Percentiles rank a stretch among this genome's conserved stretches.
These are phyloP conservation scores for Purpureocillium takamizusanense DNA, from an alignment of 2,329 filamentous ascomycete genomes.

Conservation along the genomic window DNA sequence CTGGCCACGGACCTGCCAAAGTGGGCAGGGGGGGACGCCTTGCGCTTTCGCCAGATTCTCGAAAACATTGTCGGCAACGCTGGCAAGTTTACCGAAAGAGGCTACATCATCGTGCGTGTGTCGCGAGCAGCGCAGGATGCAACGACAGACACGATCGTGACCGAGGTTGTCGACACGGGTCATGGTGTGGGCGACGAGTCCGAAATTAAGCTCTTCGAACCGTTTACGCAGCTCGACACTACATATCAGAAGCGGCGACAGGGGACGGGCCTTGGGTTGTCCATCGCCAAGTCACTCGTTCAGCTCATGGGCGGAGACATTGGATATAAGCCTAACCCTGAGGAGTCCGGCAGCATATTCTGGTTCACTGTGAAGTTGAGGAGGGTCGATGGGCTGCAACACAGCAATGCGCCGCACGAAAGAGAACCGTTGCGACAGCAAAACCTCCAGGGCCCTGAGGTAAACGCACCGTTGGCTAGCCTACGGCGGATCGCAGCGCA, in stretches of 20 bases:
- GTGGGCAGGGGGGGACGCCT: slow-evolving; percentile 44
- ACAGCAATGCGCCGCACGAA: slow-evolving; percentile 5
- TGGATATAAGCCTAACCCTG: slow-evolving; percentile 31
- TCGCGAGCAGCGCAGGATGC: slow-evolving; percentile 30
- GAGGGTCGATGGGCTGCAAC: slow-evolving; percentile 20
- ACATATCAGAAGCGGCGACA: slow-evolving; percentile 43
- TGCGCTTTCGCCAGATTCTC: slow-evolving; percentile 53
- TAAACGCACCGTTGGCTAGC: slow-evolving; percentile 8
- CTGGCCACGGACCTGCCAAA: slow-evolving; percentile 38
- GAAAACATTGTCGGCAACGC: slow-evolving; percentile 54
- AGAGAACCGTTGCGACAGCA: slow-evolving; percentile 2
- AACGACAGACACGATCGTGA: slow-evolving; percentile 34
- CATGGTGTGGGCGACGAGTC: slow-evolving; percentile 40
- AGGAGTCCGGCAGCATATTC: slow-evolving; percentile 38
- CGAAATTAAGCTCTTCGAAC: slow-evolving; percentile 40
- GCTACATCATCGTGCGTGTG: slow-evolving; percentile 36
- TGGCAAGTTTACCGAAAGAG: slow-evolving; percentile 51
- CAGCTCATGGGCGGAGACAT: slow-evolving; percentile 46
- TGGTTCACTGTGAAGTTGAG: slow-evolving; percentile 38
- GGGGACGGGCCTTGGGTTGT: slow-evolving; percentile 46
- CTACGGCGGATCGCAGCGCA: slow-evolving; percentile 25
- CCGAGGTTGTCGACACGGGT: slow-evolving; percentile 44
- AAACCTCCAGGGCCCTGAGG: slow-evolving; percentile 16
- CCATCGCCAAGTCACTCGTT: slow-evolving; percentile 46
- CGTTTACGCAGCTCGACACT: slow-evolving; percentile 46